A percentile compares a stretch with the other conserved stretches of the same genome.
Evolutionary conservation across 2,329 filamentous ascomycete genomes (phyloP).

Genomic region (Amauroascus verrucosus): DNA sequence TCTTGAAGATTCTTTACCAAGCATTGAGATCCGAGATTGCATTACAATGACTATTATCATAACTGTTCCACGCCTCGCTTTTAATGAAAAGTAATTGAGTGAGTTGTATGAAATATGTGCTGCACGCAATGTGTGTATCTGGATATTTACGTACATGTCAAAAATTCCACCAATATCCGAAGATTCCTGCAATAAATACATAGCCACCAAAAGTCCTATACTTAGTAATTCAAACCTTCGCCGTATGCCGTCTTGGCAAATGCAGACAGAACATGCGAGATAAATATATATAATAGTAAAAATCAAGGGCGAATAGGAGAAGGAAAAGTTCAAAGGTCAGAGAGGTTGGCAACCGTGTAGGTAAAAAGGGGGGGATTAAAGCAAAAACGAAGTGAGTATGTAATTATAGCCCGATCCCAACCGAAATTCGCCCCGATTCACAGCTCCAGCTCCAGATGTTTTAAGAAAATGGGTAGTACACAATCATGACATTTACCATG

Average conservation of each 20-base stretch:
- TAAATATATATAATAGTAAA: background rate
- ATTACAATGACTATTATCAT: background rate
- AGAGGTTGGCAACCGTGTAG: background rate
- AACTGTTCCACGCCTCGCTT: no score
- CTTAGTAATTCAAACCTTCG: background rate
- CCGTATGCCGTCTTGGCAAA: background rate
- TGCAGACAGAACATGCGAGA: background rate
- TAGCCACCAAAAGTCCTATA: background rate
- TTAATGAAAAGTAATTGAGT: no score
- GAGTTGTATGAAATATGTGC: background rate
- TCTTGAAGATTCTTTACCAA: background rate
- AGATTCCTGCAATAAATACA: constrained; percentile 6
- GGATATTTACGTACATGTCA: background rate
- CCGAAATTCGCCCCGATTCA: background rate
- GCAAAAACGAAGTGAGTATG: background rate
- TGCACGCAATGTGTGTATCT: background rate
- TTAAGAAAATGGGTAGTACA: background rate
- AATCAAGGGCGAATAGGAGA: background rate
- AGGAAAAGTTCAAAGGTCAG: background rate
- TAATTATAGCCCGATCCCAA: no score
- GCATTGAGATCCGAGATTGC: background rate
- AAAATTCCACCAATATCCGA: background rate
- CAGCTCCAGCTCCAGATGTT: no score
- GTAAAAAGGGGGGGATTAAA: background rate
- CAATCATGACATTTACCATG: constrained; percentile 6